Base-by-base conservation (phyloP, 495 filamentous ascomycete species). In the Hyphodiscus hymeniophilus region DNA sequence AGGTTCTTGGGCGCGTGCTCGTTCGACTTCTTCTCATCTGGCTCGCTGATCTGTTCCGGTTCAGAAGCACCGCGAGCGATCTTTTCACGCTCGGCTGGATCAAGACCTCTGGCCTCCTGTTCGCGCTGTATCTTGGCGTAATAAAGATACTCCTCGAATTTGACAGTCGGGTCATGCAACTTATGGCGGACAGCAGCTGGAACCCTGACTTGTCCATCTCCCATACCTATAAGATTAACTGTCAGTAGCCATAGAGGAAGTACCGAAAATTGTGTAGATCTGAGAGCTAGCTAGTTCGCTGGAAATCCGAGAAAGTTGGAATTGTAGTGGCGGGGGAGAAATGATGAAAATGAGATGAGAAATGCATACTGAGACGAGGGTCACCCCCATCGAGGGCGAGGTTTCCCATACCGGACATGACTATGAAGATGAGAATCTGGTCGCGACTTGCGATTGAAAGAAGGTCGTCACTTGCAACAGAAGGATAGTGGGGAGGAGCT, bases 61-160 rank as follows among this genome's bases (percentile, higher is more conserved):
- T 7, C 40, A 13, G 40, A 24, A 26, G 22, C 15, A 13, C 17
- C 16, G 15, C 4, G 40, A 13, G 15, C 15, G 6, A 38, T 7
- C 35, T n/a, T 22, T 21, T 42, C 40, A 13, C 17, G 7, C 18
- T 42, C 40, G 15, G 20, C 38, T 5, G 38, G 38, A 21, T 20
- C 40, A 12, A 42, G 18, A 23, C 21, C 18, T 10, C 12, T 5
- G 11, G 24, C 22, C 21, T 42, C 40, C 10, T 24, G 18, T 3
- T 23, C 40, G 10, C 40, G 40, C 15, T 23, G 17, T 21, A 32
- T 45, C 13, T 32, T 45, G 8, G 42, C 42, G 18, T 34, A 45
- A n/a, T 45, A 28, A 11, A 45, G 42, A 12, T 45, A 45, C 24
- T 45, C 42, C 26, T 45, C 42, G 30, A 45, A 34, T 12, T 17